Percentiles rank a stretch among this genome's conserved stretches.
phyloP scores from a whole-genome alignment of 2,329 filamentous ascomycete genomes.

The Diplodia mutila region DNA sequence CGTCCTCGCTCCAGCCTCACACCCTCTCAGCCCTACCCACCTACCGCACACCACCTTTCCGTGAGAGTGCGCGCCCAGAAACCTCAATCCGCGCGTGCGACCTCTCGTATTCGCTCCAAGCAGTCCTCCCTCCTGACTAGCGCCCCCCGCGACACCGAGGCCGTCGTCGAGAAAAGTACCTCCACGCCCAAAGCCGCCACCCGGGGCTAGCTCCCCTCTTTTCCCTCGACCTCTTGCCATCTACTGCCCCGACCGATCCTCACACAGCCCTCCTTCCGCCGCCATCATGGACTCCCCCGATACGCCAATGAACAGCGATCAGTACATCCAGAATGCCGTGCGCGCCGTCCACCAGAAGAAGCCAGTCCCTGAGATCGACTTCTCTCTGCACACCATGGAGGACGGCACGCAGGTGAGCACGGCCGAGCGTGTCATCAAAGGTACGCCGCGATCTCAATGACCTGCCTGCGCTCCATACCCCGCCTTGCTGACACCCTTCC shows the following conservation, averaged over 20 bases:
- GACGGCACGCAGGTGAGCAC: constrained; percentile 96
- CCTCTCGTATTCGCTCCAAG: constrained; percentile 10
- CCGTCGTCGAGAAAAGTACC: constrained; percentile 11
- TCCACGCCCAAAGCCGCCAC: constrained; percentile 9
- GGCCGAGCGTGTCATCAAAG: constrained; percentile 95
- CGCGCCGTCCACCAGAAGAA: constrained; percentile 94
- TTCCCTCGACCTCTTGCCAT: constrained; percentile 12
- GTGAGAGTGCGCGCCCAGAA: constrained; percentile 1
- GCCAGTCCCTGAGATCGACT: constrained; percentile 96
- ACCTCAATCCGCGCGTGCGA: constrained; percentile 5
- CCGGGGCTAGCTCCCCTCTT: constrained; percentile 13
- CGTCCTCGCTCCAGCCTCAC: constrained; percentile 1
- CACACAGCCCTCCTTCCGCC: neutral
- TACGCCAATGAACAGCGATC: constrained; percentile 41
- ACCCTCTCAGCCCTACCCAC: constrained; percentile 7
- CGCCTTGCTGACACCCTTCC: constrained; percentile 35
- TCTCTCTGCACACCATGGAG: constrained; percentile 97
- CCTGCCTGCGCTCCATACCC: neutral
- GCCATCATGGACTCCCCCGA: constrained; percentile 41
- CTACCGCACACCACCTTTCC: neutral
- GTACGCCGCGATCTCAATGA: constrained; percentile 55
- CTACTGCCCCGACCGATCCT: neutral
- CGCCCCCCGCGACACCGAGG: neutral
- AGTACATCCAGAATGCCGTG: constrained; percentile 79
- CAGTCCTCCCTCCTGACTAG: neutral